Base-by-base conservation (phyloP, 1,284 basidiomycete species). In the Hemileia vastatrix region DNA sequence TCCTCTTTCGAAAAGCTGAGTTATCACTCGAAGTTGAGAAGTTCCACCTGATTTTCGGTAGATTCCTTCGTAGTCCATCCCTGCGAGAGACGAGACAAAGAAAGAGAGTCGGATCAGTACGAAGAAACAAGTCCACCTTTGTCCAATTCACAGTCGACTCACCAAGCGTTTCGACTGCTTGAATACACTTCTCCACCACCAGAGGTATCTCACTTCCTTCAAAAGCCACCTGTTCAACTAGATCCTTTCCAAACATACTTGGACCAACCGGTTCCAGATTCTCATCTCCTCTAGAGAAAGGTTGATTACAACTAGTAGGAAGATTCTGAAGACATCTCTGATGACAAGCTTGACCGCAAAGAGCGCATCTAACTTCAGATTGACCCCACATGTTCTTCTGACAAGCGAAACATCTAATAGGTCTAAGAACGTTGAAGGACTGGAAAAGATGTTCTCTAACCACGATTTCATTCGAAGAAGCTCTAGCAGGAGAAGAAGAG, bases 321-420 rank as follows among this genome's bases (percentile, higher is more conserved):
- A 53, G n/a, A 4, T 11, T 24, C 19, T 51, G 24, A 51, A 15
- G 49, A 51, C 15, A 19, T 15, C 19, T 27, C 49, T 15, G 65
- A 58, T 74, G 72, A 48, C 71, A 3, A 5, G 9, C 57, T 51
- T 27, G 53, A 49, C 57, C 65, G 85, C 83, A 75, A 11, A 68
- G 63, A 65, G 85, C 83, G 75, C 94, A 98, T 24, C 89, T 85
- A 64, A 91, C 81, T 75, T 82, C 81, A 58, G 92, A 90, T 44
- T 93, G 85, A 3, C 94, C 94, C 92, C 93, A 98, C 86, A 97
- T 86, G 80, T 95, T 98, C 73, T 97, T 95, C 45, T 86, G 86
- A 74, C 94, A 98, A 62, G 93, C 86, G 71, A 97, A 91, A 74
- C 94, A 98, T 50, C 89, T 82, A 15, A 89, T 86, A 62, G 95